phyloP scores from a whole-genome alignment of 2,329 filamentous ascomycete genomes.

The Eutypa lata region DNA sequence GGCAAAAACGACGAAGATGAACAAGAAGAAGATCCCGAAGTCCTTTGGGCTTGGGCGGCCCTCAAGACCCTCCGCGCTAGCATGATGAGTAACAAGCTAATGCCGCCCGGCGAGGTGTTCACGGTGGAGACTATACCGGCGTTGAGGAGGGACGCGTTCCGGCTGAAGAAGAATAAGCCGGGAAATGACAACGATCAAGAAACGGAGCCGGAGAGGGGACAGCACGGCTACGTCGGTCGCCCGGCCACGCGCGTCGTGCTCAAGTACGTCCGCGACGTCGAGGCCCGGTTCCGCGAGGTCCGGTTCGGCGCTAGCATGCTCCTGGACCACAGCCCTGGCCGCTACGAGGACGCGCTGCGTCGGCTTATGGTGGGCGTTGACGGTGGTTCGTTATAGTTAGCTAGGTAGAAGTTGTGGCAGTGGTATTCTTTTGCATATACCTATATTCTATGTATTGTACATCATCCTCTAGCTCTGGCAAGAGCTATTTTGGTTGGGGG shows the following conservation, averaged over 20 bases:
- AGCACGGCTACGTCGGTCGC: conserved; percentile 45
- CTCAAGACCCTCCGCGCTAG: conserved; percentile 63
- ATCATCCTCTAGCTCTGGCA: no score
- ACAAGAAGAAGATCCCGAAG: conserved; percentile 24
- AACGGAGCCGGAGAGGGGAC: neutral
- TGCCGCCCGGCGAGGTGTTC: conserved; percentile 76
- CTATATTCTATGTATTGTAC: no score
- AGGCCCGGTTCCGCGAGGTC: conserved; percentile 66
- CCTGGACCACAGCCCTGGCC: conserved; percentile 70
- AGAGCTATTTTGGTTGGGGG: no score
- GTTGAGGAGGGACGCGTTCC: conserved; percentile 63
- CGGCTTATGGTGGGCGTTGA: conserved; percentile 51
- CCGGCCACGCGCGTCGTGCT: conserved; percentile 68
- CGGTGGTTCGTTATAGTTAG: neutral
- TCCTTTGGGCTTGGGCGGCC: conserved; percentile 66
- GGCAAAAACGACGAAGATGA: neutral
- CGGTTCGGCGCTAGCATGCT: conserved; percentile 72
- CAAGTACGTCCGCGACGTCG: conserved; percentile 69
- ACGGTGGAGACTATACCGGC: conserved; percentile 66
- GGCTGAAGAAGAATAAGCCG: conserved; percentile 15
- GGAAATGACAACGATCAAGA: conserved; percentile 29
- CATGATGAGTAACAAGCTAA: conserved; percentile 67
- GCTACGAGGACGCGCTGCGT: conserved; percentile 68
- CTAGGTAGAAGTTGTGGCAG: no score
- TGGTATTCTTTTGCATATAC: no score